phyloP scores from a whole-genome alignment of 257 asterid species.

The Ilex asprella region DNA sequence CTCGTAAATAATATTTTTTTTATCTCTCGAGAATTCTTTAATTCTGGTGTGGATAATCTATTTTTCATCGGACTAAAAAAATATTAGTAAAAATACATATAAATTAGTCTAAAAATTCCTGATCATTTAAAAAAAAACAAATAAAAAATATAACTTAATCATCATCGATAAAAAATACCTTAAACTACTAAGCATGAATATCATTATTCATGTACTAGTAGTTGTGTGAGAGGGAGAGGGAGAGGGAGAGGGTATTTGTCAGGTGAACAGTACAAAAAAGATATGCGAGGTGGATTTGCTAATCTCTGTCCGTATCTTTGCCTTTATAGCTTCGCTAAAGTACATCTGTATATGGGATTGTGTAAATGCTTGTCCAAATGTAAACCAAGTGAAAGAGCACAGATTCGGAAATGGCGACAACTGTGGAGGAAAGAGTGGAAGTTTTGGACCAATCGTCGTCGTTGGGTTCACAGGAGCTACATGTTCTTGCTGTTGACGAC shows the following conservation, averaged over 20 bases:
- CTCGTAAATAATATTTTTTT: too few relatives aligned
- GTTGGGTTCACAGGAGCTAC: constrained; percentile 35
- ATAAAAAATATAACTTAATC: too few relatives aligned
- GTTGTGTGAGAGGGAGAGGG: background rate
- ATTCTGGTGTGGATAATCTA: too few relatives aligned
- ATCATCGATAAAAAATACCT: too few relatives aligned
- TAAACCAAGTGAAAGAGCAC: background rate
- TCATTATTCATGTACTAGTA: background rate
- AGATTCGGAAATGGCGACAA: background rate
- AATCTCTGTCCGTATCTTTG: constrained; percentile 48
- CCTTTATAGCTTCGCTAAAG: constrained; percentile 42
- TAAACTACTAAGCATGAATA: too few relatives aligned
- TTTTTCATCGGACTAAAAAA: too few relatives aligned
- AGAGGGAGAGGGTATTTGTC: constrained; percentile 15
- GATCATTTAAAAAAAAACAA: too few relatives aligned
- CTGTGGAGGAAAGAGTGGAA: background rate
- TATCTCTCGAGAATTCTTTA: too few relatives aligned
- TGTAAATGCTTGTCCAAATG: too few relatives aligned
- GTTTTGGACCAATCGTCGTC: constrained; percentile 26
- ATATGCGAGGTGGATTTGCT: constrained; percentile 62
- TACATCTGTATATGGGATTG: too few relatives aligned
- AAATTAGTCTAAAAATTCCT: too few relatives aligned
- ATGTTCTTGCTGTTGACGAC: constrained; percentile 88
- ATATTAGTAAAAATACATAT: too few relatives aligned
- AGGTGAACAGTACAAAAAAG: constrained; percentile 51